Conservation (phyloP, 306 rosid genomes). For the Cicer arietinum region DNA sequence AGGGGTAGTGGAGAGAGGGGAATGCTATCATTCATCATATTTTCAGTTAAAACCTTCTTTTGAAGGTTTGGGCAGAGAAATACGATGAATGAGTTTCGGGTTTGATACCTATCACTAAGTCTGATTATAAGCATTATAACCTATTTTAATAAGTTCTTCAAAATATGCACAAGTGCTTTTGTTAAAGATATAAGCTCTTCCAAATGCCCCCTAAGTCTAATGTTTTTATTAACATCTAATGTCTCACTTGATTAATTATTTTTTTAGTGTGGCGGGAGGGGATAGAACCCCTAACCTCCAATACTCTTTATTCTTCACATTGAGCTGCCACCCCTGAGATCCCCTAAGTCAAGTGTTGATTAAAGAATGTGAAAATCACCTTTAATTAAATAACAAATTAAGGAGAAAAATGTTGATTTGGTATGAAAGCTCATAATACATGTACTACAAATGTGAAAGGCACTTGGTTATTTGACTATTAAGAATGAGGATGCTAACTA, state of each 20-base stretch:
- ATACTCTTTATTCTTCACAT: not conserved
- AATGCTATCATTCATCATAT: too few relatives aligned
- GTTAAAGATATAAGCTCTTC: conserved; percentile 2
- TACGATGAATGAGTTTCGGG: too few relatives aligned
- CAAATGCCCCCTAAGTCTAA: not conserved
- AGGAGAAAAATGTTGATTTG: not conserved
- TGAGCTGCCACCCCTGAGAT: not conserved
- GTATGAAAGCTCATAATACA: not conserved
- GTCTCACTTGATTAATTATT: not conserved
- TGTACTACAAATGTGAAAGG: not conserved
- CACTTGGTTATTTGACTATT: not conserved
- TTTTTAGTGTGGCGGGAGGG: not conserved
- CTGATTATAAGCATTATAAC: too few relatives aligned
- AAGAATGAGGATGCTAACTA: not conserved
- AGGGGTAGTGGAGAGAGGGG: too few relatives aligned
- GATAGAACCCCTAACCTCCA: not conserved
- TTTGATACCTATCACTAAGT: not conserved
- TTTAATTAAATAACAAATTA: not conserved
- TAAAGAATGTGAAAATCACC: not conserved
- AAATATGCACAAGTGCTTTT: not conserved
- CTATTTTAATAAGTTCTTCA: not conserved
- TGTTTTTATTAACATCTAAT: not conserved
- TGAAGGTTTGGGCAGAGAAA: too few relatives aligned
- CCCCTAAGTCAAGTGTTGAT: not conserved
- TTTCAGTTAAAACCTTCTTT: too few relatives aligned